These are phyloP conservation scores for Floccularia luteovirens DNA, from an alignment of 768 basidiomycete genomes.

Conservation along the genomic window DNA sequence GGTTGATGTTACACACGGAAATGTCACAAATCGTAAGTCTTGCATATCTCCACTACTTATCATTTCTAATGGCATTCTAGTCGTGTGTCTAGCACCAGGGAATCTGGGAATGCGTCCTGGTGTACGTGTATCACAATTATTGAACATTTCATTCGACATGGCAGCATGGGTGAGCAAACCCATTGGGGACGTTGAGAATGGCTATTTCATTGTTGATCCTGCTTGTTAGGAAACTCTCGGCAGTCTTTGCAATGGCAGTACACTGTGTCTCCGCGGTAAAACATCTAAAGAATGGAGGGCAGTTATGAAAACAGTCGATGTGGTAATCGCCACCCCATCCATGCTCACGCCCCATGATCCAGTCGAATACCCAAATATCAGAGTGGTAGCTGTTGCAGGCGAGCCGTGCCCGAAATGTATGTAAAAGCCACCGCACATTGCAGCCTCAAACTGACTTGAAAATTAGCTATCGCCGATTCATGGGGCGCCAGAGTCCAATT, in stretches of 20 bases:
- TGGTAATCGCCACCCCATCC: constrained; percentile 51
- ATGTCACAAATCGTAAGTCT: constrained; percentile 48
- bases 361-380: constrained; percentile 45
- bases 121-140: constrained; percentile 45
- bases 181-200: background rate
- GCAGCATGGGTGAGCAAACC: constrained; percentile 41
- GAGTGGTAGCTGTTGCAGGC: constrained; percentile 47
- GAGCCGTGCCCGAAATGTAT: constrained; percentile 47
- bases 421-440: background rate
- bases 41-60: background rate
- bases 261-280: constrained; percentile 46
- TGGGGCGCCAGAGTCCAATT: constrained; percentile 38
- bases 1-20: constrained; percentile 50
- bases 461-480: constrained; percentile 28
- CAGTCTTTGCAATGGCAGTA: constrained; percentile 43
- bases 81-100: constrained; percentile 37
- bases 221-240: constrained; percentile 46
- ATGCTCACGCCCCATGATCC: constrained; percentile 45
- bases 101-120: constrained; percentile 53
- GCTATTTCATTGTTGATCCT: constrained; percentile 4
- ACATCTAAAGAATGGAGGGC: constrained; percentile 43
- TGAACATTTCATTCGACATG: constrained; percentile 65
- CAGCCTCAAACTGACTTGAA: background rate
- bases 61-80: constrained; percentile 21
- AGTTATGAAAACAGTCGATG: constrained; percentile 43